Conservation (phyloP, 2,329 filamentous ascomycete species). For the Drechslerella dactyloides region DNA sequence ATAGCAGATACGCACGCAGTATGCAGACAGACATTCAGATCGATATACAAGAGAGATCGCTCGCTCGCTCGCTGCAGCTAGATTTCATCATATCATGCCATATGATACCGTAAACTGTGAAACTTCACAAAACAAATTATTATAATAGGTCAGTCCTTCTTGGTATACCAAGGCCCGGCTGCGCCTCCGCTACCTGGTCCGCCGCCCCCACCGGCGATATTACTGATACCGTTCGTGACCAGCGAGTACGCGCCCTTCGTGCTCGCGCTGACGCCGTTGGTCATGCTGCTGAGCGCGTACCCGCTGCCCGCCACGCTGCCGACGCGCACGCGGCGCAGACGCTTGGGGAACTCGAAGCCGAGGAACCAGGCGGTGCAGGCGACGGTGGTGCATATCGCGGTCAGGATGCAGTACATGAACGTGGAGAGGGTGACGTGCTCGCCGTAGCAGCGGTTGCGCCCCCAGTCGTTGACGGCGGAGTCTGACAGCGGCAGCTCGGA, state of each 20-base stretch:
- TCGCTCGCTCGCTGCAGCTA: too few species aligned
- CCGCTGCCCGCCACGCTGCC: conserved; percentile 38
- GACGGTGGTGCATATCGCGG: conserved; percentile 46
- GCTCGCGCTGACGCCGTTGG: conserved; percentile 6
- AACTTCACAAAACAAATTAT: neutral
- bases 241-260: conserved; percentile 6
- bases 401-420: conserved; percentile 50
- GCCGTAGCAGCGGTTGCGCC: conserved; percentile 47
- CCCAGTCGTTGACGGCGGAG: conserved; percentile 45
- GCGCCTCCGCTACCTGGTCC: conserved; percentile 16
- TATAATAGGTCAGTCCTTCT: conserved; percentile 36
- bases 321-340: conserved; percentile 34
- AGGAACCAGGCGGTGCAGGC: conserved; percentile 50
- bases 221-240: conserved; percentile 14
- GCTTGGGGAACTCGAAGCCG: conserved; percentile 49
- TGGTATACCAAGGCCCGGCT: conserved; percentile 44
- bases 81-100: neutral
- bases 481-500: conserved; percentile 66
- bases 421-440: conserved; percentile 49
- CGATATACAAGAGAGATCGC: too few species aligned
- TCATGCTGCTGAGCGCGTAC: conserved; percentile 19
- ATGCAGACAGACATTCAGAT: too few species aligned
- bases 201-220: neutral
- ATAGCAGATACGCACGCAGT: too few species aligned
- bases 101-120: neutral